These are phyloP conservation scores for Endogone sp. DNA, from an alignment of 192 early-diverging fungal species.

Conservation along the genomic window DNA sequence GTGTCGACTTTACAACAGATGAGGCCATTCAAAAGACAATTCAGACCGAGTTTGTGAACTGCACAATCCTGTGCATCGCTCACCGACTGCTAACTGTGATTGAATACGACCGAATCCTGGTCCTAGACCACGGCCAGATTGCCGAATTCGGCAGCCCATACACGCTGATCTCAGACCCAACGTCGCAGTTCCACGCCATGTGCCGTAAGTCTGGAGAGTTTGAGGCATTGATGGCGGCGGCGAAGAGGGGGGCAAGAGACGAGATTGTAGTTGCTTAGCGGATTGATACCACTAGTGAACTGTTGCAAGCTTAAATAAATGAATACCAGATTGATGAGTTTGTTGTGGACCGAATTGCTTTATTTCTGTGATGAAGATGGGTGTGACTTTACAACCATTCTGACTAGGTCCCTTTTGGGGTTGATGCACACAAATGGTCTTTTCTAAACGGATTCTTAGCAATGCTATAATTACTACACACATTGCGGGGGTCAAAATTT, in stretches of 20 bases:
- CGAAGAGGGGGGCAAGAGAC: not conserved
- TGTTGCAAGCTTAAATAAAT: too few relatives aligned
- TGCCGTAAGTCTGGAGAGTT: constrained; percentile 21
- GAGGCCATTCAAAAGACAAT: constrained; percentile 88
- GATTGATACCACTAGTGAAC: too few relatives aligned
- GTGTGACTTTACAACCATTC: too few relatives aligned
- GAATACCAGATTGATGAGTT: too few relatives aligned
- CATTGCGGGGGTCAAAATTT: too few relatives aligned
- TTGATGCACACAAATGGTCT: too few relatives aligned
- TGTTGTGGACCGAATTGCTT: too few relatives aligned
- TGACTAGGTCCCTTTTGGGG: too few relatives aligned
- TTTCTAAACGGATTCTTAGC: too few relatives aligned
- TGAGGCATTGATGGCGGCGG: constrained; percentile 4
- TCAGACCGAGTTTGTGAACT: constrained; percentile 65
- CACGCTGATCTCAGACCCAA: constrained; percentile 10
- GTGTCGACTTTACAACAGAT: constrained; percentile 85
- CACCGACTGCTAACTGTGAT: constrained; percentile 87
- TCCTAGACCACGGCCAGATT: constrained; percentile 77
- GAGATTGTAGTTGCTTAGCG: too few relatives aligned
- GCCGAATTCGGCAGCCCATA: constrained; percentile 59
- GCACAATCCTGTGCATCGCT: constrained; percentile 87
- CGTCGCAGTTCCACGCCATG: constrained; percentile 18
- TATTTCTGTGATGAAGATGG: too few relatives aligned
- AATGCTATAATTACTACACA: too few relatives aligned
- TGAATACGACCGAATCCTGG: constrained; percentile 81